Evolutionary conservation across 176 grass and related monocot species (phyloP).

Genomic region (Zoysia pacifica): DNA sequence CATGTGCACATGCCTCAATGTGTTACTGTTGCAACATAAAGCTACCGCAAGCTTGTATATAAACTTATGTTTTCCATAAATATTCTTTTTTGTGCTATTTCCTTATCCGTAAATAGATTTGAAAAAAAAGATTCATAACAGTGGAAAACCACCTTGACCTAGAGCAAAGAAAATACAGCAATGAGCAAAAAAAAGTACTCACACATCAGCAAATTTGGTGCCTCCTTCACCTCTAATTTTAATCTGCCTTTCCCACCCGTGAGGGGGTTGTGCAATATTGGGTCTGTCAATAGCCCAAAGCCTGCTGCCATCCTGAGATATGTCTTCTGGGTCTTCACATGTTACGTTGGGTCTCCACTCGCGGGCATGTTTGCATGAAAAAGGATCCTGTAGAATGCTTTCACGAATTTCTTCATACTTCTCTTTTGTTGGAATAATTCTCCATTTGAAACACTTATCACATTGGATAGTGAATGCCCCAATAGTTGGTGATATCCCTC

Average conservation of each 20-base stretch:
- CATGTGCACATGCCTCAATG: background rate
- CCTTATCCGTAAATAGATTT: background rate
- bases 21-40: conserved; percentile 1
- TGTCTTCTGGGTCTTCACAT: conserved; percentile 81
- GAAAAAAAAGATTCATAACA: background rate
- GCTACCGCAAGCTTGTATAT: background rate
- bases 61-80: background rate
- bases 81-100: background rate
- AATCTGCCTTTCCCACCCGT: conserved; percentile 92
- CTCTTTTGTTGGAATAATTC: conserved; percentile 91
- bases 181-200: conserved; percentile 41
- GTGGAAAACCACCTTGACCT: conserved; percentile 6
- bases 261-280: conserved; percentile 80
- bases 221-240: conserved; percentile 96
- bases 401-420: conserved; percentile 96
- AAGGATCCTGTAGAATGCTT: conserved; percentile 72
- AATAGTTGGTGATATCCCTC: conserved; percentile 62
- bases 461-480: conserved; percentile 95
- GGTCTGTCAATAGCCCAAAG: conserved; percentile 99
- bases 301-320: conserved; percentile 93
- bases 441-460: conserved; percentile 95
- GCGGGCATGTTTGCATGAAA: conserved; percentile 70
- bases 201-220: conserved; percentile 98
- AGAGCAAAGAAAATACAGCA: conserved; percentile 17
- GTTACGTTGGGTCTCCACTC: conserved; percentile 79